Evolutionary conservation across 2,329 filamentous ascomycete genomes (phyloP).

Genomic region (Cladosporium colombiae): DNA sequence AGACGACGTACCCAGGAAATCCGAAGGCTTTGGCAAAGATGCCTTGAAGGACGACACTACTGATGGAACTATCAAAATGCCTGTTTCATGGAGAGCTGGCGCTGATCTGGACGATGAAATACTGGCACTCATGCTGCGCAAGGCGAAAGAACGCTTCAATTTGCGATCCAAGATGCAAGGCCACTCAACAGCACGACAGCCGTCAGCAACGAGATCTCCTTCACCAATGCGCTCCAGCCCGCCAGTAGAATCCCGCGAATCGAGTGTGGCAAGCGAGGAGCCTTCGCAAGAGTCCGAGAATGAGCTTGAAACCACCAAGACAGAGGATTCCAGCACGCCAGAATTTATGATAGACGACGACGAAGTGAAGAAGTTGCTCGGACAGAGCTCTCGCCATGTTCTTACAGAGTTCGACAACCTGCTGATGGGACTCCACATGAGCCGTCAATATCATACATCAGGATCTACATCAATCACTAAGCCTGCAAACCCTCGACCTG

Average conservation of each 20-base stretch:
- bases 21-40: conserved; percentile 49
- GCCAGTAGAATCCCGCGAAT: background rate
- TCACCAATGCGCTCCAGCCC: conserved; percentile 9
- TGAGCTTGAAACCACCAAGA: background rate
- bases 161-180: background rate
- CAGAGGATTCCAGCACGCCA: background rate
- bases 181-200: background rate
- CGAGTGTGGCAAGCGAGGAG: conserved; percentile 8
- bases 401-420: conserved; percentile 69
- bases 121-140: conserved; percentile 63
- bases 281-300: background rate
- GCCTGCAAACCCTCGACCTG: conserved; percentile 1
- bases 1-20: conserved; percentile 60
- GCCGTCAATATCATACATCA: conserved; percentile 29
- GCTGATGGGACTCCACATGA: conserved; percentile 68
- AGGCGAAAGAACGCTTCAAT: conserved; percentile 64
- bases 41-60: conserved; percentile 29
- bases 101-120: conserved; percentile 69
- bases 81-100: conserved; percentile 51
- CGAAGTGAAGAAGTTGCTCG: conserved; percentile 51
- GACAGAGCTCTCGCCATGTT: conserved; percentile 69
- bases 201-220: background rate
- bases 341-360: conserved; percentile 11
- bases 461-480: conserved; percentile 3
- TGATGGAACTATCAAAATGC: conserved; percentile 23